Conservation (phyloP, 345 rosid genomes). For the Gossypium longicalyx region DNA sequence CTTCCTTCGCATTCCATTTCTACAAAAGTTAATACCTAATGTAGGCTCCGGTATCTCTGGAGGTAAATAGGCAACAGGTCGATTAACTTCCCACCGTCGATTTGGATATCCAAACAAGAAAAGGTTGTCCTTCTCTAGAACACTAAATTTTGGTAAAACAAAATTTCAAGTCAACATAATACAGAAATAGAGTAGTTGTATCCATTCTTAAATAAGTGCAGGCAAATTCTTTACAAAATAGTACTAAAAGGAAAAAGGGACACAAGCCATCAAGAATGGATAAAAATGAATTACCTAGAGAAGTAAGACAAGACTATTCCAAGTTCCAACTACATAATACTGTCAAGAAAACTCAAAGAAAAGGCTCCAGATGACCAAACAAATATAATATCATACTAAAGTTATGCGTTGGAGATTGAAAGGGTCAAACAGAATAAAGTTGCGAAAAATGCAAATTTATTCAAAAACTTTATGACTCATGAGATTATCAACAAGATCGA, state of each 20-base stretch:
- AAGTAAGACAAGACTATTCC: too few relatives aligned
- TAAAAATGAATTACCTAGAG: background rate
- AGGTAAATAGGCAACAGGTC: conserved; percentile 85
- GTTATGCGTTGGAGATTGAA: background rate
- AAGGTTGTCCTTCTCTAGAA: conserved; percentile 77
- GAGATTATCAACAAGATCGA: background rate
- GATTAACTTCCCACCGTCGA: conserved; percentile 75
- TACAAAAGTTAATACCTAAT: conserved; percentile 76
- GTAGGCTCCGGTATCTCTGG: conserved; percentile 93
- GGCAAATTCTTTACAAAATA: background rate
- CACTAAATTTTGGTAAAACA: background rate
- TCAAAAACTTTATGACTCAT: too few relatives aligned
- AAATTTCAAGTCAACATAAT: background rate
- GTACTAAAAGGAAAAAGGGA: background rate
- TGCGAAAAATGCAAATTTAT: background rate
- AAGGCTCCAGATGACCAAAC: too few relatives aligned
- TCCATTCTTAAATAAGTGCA: background rate
- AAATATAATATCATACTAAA: too few relatives aligned
- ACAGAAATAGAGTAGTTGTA: background rate
- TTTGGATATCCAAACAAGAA: conserved; percentile 75
- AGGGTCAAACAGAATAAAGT: background rate
- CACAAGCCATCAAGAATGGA: background rate
- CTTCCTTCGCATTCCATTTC: conserved; percentile 76
- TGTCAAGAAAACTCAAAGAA: too few relatives aligned
- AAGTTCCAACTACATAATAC: too few relatives aligned